Evolutionary conservation across 306 rosid species (phyloP).

Genomic region (Acmispon strigosus): DNA sequence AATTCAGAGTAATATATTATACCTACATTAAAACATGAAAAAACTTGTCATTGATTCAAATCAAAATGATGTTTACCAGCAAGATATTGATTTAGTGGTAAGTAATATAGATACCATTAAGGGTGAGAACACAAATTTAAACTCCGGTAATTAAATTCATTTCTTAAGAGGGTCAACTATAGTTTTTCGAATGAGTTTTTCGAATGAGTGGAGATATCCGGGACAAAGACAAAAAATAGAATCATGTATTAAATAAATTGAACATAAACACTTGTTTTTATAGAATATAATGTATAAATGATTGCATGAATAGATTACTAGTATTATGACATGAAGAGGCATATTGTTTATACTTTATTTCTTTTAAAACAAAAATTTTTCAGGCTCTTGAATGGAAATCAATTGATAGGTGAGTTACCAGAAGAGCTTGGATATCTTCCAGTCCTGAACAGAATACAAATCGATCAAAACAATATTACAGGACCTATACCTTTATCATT

Average conservation of each 20-base stretch:
- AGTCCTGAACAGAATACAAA: constrained; percentile 51
- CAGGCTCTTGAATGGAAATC: constrained; percentile 84
- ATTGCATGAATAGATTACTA: no score
- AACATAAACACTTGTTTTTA: not conserved
- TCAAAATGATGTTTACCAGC: not conserved
- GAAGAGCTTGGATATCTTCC: constrained; percentile 78
- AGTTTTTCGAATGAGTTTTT: no score
- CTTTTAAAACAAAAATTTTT: constrained; percentile 11
- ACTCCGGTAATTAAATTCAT: no score
- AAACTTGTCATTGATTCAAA: not conserved
- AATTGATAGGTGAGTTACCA: constrained; percentile 59
- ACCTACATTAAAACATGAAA: no score
- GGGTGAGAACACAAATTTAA: no score
- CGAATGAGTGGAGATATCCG: no score
- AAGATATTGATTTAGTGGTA: no score
- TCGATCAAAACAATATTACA: constrained; percentile 63
- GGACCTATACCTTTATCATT: constrained; percentile 74
- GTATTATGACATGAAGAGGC: not conserved
- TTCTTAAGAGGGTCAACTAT: no score
- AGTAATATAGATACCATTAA: no score
- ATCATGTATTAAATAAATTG: not conserved
- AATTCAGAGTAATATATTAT: not conserved
- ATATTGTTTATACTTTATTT: constrained; percentile 2
- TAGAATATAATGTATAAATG: not conserved
- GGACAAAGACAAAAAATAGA: no score